Evolutionary conservation across 148 eudicot species (phyloP).

Genomic region (Chenopodium formosanum): DNA sequence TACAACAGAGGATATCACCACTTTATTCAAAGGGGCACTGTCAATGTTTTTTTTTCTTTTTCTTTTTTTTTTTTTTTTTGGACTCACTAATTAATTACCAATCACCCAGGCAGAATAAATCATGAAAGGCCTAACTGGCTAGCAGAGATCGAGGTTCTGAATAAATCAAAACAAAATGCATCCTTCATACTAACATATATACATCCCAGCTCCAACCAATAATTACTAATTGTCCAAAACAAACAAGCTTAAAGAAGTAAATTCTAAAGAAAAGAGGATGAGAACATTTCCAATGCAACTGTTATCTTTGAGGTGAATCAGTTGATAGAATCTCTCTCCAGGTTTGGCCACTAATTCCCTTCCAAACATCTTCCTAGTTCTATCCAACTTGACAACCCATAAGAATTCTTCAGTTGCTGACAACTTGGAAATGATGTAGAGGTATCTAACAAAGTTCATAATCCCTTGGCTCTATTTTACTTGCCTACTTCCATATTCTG

Average conservation of each 20-base stretch:
- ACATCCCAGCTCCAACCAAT: too few species aligned
- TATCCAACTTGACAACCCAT: background rate
- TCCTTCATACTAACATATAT: too few species aligned
- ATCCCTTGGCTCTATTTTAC: background rate
- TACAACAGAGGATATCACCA: background rate
- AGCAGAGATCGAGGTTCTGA: background rate
- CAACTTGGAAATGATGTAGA: background rate
- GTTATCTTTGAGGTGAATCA: too few species aligned
- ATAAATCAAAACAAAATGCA: too few species aligned
- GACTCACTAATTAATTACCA: background rate
- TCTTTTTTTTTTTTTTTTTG: background rate
- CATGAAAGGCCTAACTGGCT: background rate
- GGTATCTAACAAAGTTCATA: background rate
- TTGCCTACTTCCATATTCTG: background rate
- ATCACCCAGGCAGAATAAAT: background rate
- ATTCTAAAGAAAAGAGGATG: background rate
- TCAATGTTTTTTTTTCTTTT: too few species aligned
- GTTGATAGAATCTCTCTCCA: background rate
- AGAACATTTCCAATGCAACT: background rate
- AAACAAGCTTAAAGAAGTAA: background rate
- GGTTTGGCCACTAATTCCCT: background rate
- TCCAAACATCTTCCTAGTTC: background rate
- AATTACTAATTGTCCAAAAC: too few species aligned
- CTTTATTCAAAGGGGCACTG: background rate
- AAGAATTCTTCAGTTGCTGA: background rate